Conservation (phyloP, 495 filamentous ascomycete species). For the Penicillium pancosmium region DNA sequence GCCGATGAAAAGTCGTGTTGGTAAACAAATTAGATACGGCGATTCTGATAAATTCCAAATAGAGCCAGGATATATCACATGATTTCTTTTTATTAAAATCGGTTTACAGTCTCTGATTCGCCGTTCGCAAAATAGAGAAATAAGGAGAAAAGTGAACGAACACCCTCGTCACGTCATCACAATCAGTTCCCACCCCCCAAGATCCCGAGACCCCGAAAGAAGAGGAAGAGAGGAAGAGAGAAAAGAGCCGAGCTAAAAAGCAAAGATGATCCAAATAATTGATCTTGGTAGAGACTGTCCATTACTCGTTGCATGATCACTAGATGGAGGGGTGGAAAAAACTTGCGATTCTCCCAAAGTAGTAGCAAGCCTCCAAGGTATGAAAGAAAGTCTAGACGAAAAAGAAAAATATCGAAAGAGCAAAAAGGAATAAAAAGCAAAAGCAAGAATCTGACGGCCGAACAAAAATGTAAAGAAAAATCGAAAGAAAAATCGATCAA, state of each 20-base stretch:
- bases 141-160: neutral
- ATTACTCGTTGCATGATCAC: neutral
- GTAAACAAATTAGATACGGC: neutral
- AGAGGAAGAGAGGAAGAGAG: neutral
- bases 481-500: neutral
- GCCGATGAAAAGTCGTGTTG: neutral
- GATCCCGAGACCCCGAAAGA: neutral
- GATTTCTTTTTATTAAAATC: neutral
- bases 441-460: neutral
- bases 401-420: neutral
- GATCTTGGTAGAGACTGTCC: neutral
- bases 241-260: neutral
- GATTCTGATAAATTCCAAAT: neutral
- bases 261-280: neutral
- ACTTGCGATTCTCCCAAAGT: neutral
- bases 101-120: slow-evolving; percentile 1
- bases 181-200: neutral
- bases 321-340: neutral
- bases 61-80: neutral
- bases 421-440: slow-evolving; percentile 2
- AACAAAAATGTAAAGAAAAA: neutral
- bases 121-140: slow-evolving; percentile 1
- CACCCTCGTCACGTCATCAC: slow-evolving; percentile 9
- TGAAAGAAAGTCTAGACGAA: slow-evolving; percentile 3
- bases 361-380: neutral